Percentiles rank a stretch among this genome's conserved stretches.
Evolutionary conservation across 2,329 filamentous ascomycete genomes (phyloP).

Genomic region (Xylariomycetidae sp.): DNA sequence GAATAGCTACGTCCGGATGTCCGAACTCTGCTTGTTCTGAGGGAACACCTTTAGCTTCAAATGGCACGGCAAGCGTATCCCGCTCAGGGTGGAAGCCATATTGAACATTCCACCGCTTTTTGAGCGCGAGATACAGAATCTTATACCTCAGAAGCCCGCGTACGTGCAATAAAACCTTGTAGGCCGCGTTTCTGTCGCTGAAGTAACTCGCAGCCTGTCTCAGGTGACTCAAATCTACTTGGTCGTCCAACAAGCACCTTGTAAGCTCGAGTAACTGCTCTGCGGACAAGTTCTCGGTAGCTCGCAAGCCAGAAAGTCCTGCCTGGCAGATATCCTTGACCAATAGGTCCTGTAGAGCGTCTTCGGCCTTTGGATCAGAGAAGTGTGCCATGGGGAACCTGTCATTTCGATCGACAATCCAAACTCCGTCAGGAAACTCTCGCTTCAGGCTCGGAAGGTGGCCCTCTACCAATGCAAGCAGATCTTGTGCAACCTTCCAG

Average conservation of each 20-base stretch:
- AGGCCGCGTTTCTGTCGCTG: too few species aligned
- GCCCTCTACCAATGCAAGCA: slow-evolving; percentile 34
- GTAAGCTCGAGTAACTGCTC: too few species aligned
- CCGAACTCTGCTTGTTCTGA: slow-evolving; percentile 60
- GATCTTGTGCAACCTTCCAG: slow-evolving; percentile 37
- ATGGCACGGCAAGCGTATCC: slow-evolving; percentile 61
- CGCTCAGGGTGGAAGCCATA: slow-evolving; percentile 54
- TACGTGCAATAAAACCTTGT: too few species aligned
- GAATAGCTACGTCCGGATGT: slow-evolving; percentile 61
- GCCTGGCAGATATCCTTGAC: not conserved
- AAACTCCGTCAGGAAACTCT: slow-evolving; percentile 26
- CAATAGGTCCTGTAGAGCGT: not conserved
- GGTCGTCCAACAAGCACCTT: too few species aligned
- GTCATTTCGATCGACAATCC: not conserved
- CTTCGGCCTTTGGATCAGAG: not conserved
- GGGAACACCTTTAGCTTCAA: slow-evolving; percentile 59
- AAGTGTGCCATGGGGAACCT: not conserved
- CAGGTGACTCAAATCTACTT: too few species aligned
- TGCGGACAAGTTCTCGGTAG: too few species aligned
- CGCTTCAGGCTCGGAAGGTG: slow-evolving; percentile 31
- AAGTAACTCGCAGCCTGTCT: too few species aligned
- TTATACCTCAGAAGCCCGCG: not conserved
- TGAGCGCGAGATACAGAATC: slow-evolving; percentile 48
- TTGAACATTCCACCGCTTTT: slow-evolving; percentile 63
- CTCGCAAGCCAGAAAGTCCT: not conserved